phyloP scores from a whole-genome alignment of 257 asterid genomes.

The Rauvolfia tetraphylla region DNA sequence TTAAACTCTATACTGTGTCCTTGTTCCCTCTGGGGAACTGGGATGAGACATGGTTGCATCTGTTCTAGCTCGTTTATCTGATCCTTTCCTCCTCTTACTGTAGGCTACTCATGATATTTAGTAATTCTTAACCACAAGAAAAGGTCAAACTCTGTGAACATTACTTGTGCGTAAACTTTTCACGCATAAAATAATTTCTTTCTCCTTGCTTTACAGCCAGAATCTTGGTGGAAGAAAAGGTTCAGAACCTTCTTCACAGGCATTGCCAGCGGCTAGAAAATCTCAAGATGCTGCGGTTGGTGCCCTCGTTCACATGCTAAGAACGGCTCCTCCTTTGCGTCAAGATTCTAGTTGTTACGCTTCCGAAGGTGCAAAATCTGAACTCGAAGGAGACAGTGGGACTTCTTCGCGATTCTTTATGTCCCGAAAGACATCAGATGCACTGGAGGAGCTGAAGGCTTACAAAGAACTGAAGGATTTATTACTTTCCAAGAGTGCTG shows the following conservation, averaged over 20 bases:
- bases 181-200: not conserved
- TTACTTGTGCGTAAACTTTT: not conserved
- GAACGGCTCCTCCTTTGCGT: slow-evolving; percentile 78
- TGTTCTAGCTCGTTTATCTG: not conserved
- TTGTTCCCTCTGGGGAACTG: not conserved
- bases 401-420: slow-evolving; percentile 52
- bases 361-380: slow-evolving; percentile 36
- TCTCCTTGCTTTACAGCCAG: slow-evolving; percentile 36
- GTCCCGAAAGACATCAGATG: slow-evolving; percentile 73
- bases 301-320: slow-evolving; percentile 86
- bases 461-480: slow-evolving; percentile 71
- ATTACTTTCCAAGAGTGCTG: slow-evolving; percentile 64
- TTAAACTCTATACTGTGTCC: not conserved
- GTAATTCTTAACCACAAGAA: not conserved
- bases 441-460: slow-evolving; percentile 79
- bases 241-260: slow-evolving; percentile 55
- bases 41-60: not conserved
- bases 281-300: slow-evolving; percentile 90
- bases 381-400: slow-evolving; percentile 39
- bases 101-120: not conserved
- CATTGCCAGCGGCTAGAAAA: slow-evolving; percentile 46
- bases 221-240: slow-evolving; percentile 44
- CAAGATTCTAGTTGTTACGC: slow-evolving; percentile 55
- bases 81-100: not conserved
- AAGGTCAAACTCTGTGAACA: not conserved